These are phyloP conservation scores for Microbotryum lychnidis-dioicae DNA, from an alignment of 1,284 basidiomycete genomes.

Conservation along the genomic window DNA sequence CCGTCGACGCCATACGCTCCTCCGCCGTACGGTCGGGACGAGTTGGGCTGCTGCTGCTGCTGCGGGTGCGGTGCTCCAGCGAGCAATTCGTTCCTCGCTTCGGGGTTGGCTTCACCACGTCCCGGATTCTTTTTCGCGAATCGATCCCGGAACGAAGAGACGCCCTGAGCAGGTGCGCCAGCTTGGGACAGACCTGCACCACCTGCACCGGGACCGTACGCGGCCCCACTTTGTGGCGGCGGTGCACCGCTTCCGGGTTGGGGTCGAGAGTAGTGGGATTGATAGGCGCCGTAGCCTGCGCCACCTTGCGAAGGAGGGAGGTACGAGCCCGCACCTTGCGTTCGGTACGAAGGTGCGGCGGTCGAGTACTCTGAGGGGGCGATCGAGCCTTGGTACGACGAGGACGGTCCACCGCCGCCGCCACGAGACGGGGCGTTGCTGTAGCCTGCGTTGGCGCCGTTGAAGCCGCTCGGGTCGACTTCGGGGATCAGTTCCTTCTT, in stretches of 20 bases:
- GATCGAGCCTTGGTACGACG: background rate
- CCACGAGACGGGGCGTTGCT: background rate
- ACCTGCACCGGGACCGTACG: too few species aligned
- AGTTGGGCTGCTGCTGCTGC: constrained; percentile 1
- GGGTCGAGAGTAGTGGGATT: constrained; percentile 13
- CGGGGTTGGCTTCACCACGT: too few species aligned
- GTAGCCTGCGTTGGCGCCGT: background rate
- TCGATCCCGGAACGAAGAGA: too few species aligned
- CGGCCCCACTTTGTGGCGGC: background rate
- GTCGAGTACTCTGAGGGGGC: background rate
- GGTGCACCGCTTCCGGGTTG: background rate
- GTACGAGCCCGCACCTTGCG: constrained; percentile 7
- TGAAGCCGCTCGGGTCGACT: background rate
- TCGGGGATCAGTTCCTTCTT: constrained; percentile 33
- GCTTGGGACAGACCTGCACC: too few species aligned
- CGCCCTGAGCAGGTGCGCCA: too few species aligned
- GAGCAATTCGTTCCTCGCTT: constrained; percentile 14
- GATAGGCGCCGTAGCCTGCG: constrained; percentile 10
- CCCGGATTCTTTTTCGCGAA: too few species aligned
- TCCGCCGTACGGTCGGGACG: background rate
- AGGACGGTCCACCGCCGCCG: background rate
- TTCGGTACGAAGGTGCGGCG: constrained; percentile 25
- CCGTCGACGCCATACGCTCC: background rate
- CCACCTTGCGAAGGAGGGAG: constrained; percentile 26
- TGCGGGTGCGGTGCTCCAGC: constrained; percentile 16